Base-by-base conservation (phyloP, 2,329 filamentous ascomycete genomes). In the Cladosporium sp. region DNA sequence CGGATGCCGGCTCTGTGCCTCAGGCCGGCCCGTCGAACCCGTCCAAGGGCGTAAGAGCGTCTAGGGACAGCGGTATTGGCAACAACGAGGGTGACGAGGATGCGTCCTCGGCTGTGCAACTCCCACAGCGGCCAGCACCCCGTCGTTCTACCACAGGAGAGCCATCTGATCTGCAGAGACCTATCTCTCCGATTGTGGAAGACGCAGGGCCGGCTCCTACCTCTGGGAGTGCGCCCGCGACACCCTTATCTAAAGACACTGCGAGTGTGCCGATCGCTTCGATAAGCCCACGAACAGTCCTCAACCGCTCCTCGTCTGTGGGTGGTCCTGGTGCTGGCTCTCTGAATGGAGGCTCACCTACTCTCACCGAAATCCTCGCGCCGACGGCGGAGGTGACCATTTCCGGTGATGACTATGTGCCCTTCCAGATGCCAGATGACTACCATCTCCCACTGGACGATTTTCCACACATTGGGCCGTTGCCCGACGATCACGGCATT, bases 311-410 rank as follows among this genome's bases (percentile, higher is more conserved):
- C 11, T 37, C 41, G 32, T 50, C 48, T 8, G 40, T 43, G 16
- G 48, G 40, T 10, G 48, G 38, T 33, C 11, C 28, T 18, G 44
- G 14, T 2, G 22, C 19, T 28, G 33, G 35, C n/a, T 43, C 41
- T 33, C 46, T 43, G 38, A 52, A 28, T 38, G 58, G 52, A 28
- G 53, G 51, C 7, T 64, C 65, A 4, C 65, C 65, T 7, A 66
- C 64, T 3, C 49, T 66, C 38, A 66, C 63, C 13, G 64, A 66
- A 41, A 60, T 63, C 14, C 45, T 65, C 22, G 54, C 56, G 35
- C 57, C 62, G n/a, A 52, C 59, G 48, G 43, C 54, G 3, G 41
- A 48, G 34, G 43, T 46, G 34, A 53, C 35, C 44, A 43, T 53
- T 2, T 13, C 19, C n/a, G 43, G 46, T 46, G 43, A 19, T 4